A percentile compares a stretch with the other conserved stretches of the same genome.
Evolutionary conservation across 768 basidiomycete genomes (phyloP).

Genomic region (Trametes meyenii): DNA sequence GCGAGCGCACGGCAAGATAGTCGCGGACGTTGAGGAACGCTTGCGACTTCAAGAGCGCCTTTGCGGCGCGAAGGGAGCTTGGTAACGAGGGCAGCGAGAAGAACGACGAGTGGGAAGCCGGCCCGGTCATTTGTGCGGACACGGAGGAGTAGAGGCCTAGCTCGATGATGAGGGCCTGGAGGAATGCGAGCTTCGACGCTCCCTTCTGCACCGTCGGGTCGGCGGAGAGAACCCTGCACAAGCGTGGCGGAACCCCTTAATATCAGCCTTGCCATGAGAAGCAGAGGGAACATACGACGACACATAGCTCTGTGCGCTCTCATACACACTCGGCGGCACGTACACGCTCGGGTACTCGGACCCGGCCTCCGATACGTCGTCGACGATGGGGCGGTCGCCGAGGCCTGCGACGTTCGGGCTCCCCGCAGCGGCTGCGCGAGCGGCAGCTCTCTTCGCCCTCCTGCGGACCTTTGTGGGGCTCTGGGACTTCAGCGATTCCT

Average conservation of each 20-base stretch:
- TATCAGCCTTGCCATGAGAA: not conserved
- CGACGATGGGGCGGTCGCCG: slow-evolving; percentile 48
- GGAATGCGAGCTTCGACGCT: slow-evolving; percentile 54
- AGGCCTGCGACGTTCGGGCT: slow-evolving; percentile 27
- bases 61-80: slow-evolving; percentile 64
- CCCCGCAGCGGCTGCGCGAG: not conserved
- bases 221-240: slow-evolving; percentile 29
- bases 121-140: not conserved
- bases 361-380: slow-evolving; percentile 51
- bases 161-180: slow-evolving; percentile 78
- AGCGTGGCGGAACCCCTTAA: not conserved
- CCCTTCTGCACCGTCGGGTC: slow-evolving; percentile 50
- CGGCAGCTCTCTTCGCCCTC: slow-evolving; percentile 16
- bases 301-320: slow-evolving; percentile 63
- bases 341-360: slow-evolving; percentile 33
- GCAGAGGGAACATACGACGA: slow-evolving; percentile 50
- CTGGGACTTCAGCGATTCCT: slow-evolving; percentile 9
- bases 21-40: slow-evolving; percentile 76
- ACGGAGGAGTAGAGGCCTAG: slow-evolving; percentile 50
- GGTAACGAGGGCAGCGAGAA: slow-evolving; percentile 53
- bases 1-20: slow-evolving; percentile 65
- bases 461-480: slow-evolving; percentile 5
- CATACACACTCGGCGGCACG: slow-evolving; percentile 43
- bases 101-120: slow-evolving; percentile 34
- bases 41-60: slow-evolving; percentile 61